Evolutionary conservation across 345 rosid genomes (phyloP).

Genomic region (Eutrema japonicum): DNA sequence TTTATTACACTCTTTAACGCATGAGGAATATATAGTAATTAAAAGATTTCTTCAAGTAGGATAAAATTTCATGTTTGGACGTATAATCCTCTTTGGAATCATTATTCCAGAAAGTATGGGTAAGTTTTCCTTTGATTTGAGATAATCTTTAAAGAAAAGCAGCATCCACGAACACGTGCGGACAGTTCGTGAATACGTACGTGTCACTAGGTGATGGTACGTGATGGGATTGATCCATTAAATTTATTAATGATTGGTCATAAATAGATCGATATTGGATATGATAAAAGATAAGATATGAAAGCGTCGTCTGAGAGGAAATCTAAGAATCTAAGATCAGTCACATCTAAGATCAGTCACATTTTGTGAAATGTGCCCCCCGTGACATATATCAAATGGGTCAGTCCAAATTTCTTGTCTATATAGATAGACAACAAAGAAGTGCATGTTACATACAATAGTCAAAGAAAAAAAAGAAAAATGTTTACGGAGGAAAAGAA

Average conservation of each 20-base stretch:
- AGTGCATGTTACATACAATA: neutral
- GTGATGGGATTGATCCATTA: neutral
- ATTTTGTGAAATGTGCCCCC: neutral
- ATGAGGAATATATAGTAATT: neutral
- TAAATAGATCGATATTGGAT: neutral
- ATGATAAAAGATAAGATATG: neutral
- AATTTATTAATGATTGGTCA: neutral
- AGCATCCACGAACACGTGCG: neutral
- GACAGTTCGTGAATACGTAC: neutral
- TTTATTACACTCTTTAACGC: no score
- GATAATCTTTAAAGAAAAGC: neutral
- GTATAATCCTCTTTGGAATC: neutral
- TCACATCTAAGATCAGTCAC: neutral
- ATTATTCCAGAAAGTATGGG: neutral
- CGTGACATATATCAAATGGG: neutral
- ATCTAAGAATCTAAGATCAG: constrained; percentile 3
- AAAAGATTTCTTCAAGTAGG: neutral
- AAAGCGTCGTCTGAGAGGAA: neutral
- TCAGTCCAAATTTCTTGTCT: neutral
- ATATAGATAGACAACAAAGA: neutral
- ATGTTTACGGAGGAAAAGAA: constrained; percentile 25
- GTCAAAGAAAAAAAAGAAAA: neutral
- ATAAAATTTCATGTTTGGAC: neutral
- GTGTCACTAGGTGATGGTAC: neutral
- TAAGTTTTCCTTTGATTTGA: neutral